Evolutionary conservation across 73 alveolate genomes (phyloP).

Genomic region (Tetrahymena malaccensis): DNA sequence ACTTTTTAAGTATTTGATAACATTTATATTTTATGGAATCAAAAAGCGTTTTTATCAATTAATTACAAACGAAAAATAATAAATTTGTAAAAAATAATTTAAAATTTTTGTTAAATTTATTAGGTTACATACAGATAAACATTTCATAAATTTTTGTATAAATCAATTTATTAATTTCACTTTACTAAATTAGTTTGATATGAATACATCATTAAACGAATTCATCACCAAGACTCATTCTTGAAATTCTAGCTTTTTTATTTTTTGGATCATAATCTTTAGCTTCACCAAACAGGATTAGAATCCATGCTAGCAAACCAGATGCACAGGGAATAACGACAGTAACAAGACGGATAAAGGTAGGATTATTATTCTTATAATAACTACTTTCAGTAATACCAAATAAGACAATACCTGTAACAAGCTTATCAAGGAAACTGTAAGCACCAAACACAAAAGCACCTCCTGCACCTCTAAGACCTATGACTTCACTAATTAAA

Average conservation of each 20-base stretch:
- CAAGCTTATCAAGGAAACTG: slow-evolving; percentile 59
- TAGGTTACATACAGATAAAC: too few relatives aligned
- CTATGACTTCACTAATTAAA: slow-evolving; percentile 68
- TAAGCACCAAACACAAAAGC: slow-evolving; percentile 80
- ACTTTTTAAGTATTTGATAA: too few relatives aligned
- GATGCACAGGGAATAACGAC: slow-evolving; percentile 15
- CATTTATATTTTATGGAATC: too few relatives aligned
- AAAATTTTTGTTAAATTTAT: too few relatives aligned
- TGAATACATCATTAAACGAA: background rate
- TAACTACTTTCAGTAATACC: slow-evolving; percentile 15
- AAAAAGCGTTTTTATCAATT: too few relatives aligned
- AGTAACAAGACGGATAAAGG: slow-evolving; percentile 11
- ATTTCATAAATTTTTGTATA: too few relatives aligned
- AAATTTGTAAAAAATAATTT: too few relatives aligned
- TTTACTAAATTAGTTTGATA: background rate
- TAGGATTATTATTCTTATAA: background rate
- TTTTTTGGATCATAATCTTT: background rate
- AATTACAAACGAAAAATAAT: too few relatives aligned
- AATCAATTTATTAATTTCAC: background rate
- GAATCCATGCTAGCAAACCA: slow-evolving; percentile 9
- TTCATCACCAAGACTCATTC: background rate
- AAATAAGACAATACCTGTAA: slow-evolving; percentile 49
- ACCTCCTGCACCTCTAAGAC: slow-evolving; percentile 55
- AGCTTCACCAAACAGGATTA: slow-evolving; percentile 5
- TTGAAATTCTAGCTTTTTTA: background rate